Conservation (phyloP, 2,329 filamentous ascomycete genomes). For the Laburnicola sp. region DNA sequence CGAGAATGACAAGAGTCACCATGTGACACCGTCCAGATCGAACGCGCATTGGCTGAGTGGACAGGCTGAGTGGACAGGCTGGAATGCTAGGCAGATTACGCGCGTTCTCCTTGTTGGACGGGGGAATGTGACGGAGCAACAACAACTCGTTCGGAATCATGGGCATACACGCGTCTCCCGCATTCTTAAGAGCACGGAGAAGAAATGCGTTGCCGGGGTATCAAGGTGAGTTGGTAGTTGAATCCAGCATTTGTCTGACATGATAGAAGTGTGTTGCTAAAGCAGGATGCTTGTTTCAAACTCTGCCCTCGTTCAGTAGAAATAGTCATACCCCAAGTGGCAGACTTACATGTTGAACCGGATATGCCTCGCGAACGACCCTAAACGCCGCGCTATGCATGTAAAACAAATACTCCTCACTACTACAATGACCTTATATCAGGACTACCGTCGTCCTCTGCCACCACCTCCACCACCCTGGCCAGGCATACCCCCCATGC, state of each 20-base stretch:
- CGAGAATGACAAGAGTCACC: neutral
- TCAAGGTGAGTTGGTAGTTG: no score
- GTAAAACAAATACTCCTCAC: constrained; percentile 14
- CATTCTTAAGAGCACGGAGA: no score
- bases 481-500: constrained; percentile 18
- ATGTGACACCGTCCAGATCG: neutral
- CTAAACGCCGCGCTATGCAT: constrained; percentile 36
- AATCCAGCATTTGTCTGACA: no score
- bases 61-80: neutral
- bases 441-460: neutral
- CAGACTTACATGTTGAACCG: neutral
- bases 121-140: neutral
- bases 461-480: neutral
- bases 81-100: constrained; percentile 1
- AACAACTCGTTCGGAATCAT: neutral
- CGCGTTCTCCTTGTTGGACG: neutral
- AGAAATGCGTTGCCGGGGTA: no score
- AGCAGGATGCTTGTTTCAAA: no score
- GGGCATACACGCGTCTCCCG: no score
- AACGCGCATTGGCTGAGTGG: neutral
- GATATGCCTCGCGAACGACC: constrained; percentile 3
- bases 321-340: neutral
- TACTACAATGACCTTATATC: neutral
- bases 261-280: no score
- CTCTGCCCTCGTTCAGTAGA: neutral